Base-by-base conservation (phyloP, 345 rosid genomes). In the Streptanthus diversifolius region DNA sequence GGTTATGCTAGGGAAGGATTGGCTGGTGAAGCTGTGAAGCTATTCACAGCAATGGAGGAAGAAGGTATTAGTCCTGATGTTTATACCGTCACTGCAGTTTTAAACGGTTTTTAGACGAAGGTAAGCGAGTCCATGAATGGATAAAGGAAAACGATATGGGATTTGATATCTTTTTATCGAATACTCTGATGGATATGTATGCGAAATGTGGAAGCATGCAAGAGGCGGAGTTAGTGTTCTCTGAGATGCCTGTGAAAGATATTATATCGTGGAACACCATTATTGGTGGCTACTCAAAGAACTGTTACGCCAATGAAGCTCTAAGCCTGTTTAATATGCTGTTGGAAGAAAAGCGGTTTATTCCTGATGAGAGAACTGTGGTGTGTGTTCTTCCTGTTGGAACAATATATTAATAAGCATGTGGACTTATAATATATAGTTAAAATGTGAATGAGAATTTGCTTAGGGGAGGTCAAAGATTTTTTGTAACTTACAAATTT, bases 131-230 rank as follows among this genome's bases (percentile, higher is more conserved):
- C 7, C 92, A 87, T 58, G 56, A 76, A 17, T 90, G 83, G 79
- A 55, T 87, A 41, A 81, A 62, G 78, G 80, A 70, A 70, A 83
- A 83, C 43, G 60, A 72, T 53, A 71, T 84, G 77, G 85, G 76
- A 29, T 79, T 84, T 2, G 81, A 77, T 81, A 70, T 83, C 24
- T 84, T 80, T 53, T 83, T 85, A 9, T 82, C 78, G 3, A 85
- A 90, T 76, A 85, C 90, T 55, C 81, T 90, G 49, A 81, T 87
- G 88, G 92, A 90, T 72, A 87, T 87, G 92, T 87, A 87, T 77
- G 85, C 89, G 2, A 87, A 84, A 83, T 87, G 92, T 74, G 90
- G 92, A 81, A 87, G 85, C 77, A 83, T 87, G 88, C 51, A 37
- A 70, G 89, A 83, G 27, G 92, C 92, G 13, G 72, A 81, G 55